Conservation (phyloP, 176 grass and related monocot genomes). For the Triticum aestivum region IWGSC_CS_RefSeq_v2.1 NC_057795.1:493821505-493822004, state of each 20-base stretch:
- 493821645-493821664: slow-evolving; percentile 83
- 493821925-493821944: slow-evolving; percentile 69
- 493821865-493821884: slow-evolving; percentile 50
- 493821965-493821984: slow-evolving; percentile 85
- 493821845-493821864: slow-evolving; percentile 74
- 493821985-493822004: slow-evolving; percentile 95
- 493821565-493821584: slow-evolving; percentile 83
- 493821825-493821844: slow-evolving; percentile 69
- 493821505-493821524: slow-evolving; percentile 96
- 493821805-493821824: slow-evolving; percentile 52
- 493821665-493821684: slow-evolving; percentile 79
- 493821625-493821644: slow-evolving; percentile 68
- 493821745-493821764: slow-evolving; percentile 69
- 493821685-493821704: slow-evolving; percentile 68
- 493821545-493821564: slow-evolving; percentile 96
- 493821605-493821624: slow-evolving; percentile 88
- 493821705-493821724: slow-evolving; percentile 92
- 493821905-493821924: slow-evolving; percentile 76
- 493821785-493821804: slow-evolving; percentile 84
- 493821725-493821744: slow-evolving; percentile 97
- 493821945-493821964: slow-evolving; percentile 66
- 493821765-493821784: slow-evolving; percentile 78
- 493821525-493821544: slow-evolving; percentile 64
- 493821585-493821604: slow-evolving; percentile 74
- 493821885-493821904: slow-evolving; percentile 46